A percentile compares a stretch with the other conserved stretches of the same genome.
Conservation (phyloP, 768 basidiomycete species). For the Russula sp. region DNA sequence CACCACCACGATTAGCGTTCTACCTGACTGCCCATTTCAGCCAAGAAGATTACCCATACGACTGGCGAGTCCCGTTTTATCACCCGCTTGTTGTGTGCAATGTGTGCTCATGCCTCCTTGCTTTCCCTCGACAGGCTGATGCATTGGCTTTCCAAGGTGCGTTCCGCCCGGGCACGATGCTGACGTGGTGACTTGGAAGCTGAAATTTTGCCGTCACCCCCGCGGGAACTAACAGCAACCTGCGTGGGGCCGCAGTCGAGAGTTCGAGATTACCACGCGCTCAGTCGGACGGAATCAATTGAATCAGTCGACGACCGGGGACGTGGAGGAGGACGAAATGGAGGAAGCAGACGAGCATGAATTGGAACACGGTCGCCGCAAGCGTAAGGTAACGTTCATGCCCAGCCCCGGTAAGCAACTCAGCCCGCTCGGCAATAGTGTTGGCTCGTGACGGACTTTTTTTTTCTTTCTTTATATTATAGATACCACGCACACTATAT, state of each 20-base stretch:
- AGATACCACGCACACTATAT: slow-evolving; percentile 87
- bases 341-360: slow-evolving; percentile 57
- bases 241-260: slow-evolving; percentile 80
- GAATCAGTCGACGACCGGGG: slow-evolving; percentile 62
- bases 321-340: slow-evolving; percentile 61
- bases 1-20: slow-evolving; percentile 45
- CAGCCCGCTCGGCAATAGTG: slow-evolving; percentile 9
- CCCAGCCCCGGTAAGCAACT: slow-evolving; percentile 63
- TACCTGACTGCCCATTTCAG: slow-evolving; percentile 86
- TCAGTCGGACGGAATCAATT: slow-evolving; percentile 57
- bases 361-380: slow-evolving; percentile 60
- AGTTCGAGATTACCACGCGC: slow-evolving; percentile 86
- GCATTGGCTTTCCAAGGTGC: slow-evolving; percentile 82
- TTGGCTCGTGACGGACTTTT: slow-evolving; percentile 8
- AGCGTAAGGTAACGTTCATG: slow-evolving; percentile 78
- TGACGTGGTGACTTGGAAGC: neutral
- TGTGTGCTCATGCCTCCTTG: slow-evolving; percentile 4
- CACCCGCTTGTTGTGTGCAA: neutral
- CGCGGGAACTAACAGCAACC: slow-evolving; percentile 56
- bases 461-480: no score
- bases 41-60: slow-evolving; percentile 82
- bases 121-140: slow-evolving; percentile 53
- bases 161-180: slow-evolving; percentile 16
- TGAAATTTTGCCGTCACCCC: slow-evolving; percentile 1
- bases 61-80: slow-evolving; percentile 46